Conservation (phyloP, 2,329 filamentous ascomycete species). For the Phialophora tarda region DNA sequence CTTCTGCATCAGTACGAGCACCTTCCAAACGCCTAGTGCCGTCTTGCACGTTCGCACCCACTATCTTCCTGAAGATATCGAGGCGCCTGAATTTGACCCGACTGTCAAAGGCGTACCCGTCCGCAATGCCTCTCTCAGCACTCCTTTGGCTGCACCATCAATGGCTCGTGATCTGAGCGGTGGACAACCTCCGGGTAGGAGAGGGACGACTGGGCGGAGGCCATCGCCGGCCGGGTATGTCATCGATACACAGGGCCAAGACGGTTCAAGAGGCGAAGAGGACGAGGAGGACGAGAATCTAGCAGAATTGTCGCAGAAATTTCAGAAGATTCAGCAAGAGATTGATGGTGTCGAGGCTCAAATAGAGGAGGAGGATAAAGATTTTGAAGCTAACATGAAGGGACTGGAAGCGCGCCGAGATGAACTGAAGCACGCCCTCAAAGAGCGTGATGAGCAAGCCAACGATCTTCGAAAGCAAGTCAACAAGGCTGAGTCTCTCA, state of each 20-base stretch:
- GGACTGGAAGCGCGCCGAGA: conserved; percentile 79
- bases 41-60: conserved; percentile 81
- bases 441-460: conserved; percentile 89
- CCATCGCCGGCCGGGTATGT: conserved; percentile 68
- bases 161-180: conserved; percentile 70
- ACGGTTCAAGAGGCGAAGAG: conserved; percentile 39
- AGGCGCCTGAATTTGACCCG: conserved; percentile 46
- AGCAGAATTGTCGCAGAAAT: conserved; percentile 77
- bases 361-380: conserved; percentile 70
- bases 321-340: conserved; percentile 80
- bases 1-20: conserved; percentile 86
- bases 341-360: conserved; percentile 77
- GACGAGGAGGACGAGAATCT: conserved; percentile 70
- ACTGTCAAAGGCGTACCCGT: conserved; percentile 61
- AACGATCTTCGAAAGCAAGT: conserved; percentile 82
- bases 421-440: conserved; percentile 74
- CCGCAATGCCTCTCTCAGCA: conserved; percentile 59
- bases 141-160: conserved; percentile 65
- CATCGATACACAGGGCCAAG: conserved; percentile 47
- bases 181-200: conserved; percentile 60
- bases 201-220: conserved; percentile 74
- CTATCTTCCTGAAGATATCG: conserved; percentile 30
- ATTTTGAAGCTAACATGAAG: conserved; percentile 68
- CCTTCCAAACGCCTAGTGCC: conserved; percentile 87
- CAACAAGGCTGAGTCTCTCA: conserved; percentile 77